phyloP scores from a whole-genome alignment of 495 filamentous ascomycete species.

The Entonaema liquescens region DNA sequence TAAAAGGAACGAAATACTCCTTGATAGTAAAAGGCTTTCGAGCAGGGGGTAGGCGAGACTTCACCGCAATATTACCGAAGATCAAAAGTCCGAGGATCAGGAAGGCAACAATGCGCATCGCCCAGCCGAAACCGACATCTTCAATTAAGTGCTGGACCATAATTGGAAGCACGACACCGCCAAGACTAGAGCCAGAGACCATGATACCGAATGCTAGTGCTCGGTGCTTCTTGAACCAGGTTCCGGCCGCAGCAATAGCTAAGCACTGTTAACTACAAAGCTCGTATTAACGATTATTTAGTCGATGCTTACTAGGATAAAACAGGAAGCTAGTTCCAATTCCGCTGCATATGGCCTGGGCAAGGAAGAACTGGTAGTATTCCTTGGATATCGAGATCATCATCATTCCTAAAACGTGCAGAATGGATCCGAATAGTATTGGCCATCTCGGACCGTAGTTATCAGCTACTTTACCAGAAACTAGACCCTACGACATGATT shows the following conservation, averaged over 20 bases:
- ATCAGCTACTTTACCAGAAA: slow-evolving; percentile 69
- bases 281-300: not conserved
- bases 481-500: slow-evolving; percentile 49
- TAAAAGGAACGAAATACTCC: slow-evolving; percentile 30
- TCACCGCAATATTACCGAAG: slow-evolving; percentile 53
- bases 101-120: slow-evolving; percentile 71
- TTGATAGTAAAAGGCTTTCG: slow-evolving; percentile 31
- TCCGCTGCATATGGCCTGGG: slow-evolving; percentile 61
- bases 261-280: not conserved
- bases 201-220: slow-evolving; percentile 71
- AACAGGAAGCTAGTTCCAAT: slow-evolving; percentile 29
- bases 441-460: slow-evolving; percentile 68
- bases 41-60: slow-evolving; percentile 20
- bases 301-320: slow-evolving; percentile 21
- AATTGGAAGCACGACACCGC: slow-evolving; percentile 70
- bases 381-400: slow-evolving; percentile 68
- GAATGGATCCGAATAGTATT: slow-evolving; percentile 63
- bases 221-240: slow-evolving; percentile 71
- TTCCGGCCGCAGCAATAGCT: slow-evolving; percentile 21
- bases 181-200: slow-evolving; percentile 66
- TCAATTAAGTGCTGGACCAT: slow-evolving; percentile 67
- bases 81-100: slow-evolving; percentile 66
- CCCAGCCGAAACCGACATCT: slow-evolving; percentile 69
- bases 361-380: slow-evolving; percentile 69
- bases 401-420: slow-evolving; percentile 78